Evolutionary conservation across 495 filamentous ascomycete species (phyloP), one percentile per base, ranked within the genome.

Genomic region (Annulohypoxylon stygium): DNA sequence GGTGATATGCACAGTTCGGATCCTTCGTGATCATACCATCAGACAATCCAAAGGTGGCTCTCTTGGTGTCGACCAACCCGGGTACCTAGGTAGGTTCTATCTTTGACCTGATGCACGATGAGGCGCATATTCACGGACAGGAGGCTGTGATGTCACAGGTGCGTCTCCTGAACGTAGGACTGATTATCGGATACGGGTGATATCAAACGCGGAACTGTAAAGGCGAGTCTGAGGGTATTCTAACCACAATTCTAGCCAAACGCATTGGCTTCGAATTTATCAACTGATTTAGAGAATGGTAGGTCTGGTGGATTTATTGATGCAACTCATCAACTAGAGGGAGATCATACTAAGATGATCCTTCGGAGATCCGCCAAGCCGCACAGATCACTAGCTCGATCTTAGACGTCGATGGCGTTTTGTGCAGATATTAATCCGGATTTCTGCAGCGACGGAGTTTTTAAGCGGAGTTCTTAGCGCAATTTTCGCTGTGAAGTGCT

Each of bases 311-410:
- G 14, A n/a, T 57, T 18, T 53, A 37, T 14, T 5, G 18, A 18
- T 57, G 30, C 53, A 20, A 37, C 33, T 57, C 30, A 57, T 37
- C 33, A 4, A 12, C 14, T 57, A 37, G n/a, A 57, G 11, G 33
- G 36, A 57, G 53, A 54, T 54, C 25, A 33, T 54, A 47, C 2
- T 47, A 20, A 8, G 50, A 54, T 11, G 50, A 54, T 54, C 50
- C 12, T 33, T 26, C 9, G 14, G 10, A 54, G 50, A 54, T 54
- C 50, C 23, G 25, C 50, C 25, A 54, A 3, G 50, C 12, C 25
- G 25, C 25, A 33, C 23, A 33, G 12, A 54, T 54, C 25, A 8
- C 25, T 33, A n/a, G 50, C n/a, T 4, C 1, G 50, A 54, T 54
- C 20, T 54, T 33, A 11, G 12, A 54, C 14, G 23, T 33, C 25